phyloP scores from a whole-genome alignment of 371 early-diverging fungal genomes.

The Coemansia sp. region DNA sequence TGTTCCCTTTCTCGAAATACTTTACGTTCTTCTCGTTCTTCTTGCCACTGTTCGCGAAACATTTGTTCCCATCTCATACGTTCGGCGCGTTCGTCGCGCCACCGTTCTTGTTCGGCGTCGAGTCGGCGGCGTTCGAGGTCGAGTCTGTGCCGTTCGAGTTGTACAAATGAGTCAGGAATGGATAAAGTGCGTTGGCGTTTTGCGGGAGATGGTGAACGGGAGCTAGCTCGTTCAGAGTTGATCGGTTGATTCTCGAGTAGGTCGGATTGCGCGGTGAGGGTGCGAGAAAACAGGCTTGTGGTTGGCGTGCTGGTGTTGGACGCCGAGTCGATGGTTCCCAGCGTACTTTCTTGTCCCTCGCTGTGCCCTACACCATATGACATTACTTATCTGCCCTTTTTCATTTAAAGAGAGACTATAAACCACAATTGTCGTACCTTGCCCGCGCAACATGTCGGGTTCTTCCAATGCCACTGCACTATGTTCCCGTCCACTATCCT shows the following conservation, averaged over 20 bases:
- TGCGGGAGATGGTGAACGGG: not conserved
- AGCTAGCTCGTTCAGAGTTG: no score
- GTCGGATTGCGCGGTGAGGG: not conserved
- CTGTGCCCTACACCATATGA: no score
- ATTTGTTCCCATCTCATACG: constrained; percentile 33
- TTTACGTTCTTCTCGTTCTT: constrained; percentile 31
- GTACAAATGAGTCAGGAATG: constrained; percentile 22
- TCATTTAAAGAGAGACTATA: not conserved
- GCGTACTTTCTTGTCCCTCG: not conserved
- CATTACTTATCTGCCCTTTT: not conserved
- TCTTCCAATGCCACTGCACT: not conserved
- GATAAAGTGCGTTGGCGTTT: not conserved
- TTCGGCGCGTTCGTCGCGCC: constrained; percentile 34
- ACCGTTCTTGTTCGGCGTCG: constrained; percentile 27
- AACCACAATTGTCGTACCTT: not conserved
- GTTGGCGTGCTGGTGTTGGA: not conserved
- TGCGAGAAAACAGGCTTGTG: not conserved
- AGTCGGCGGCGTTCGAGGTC: constrained; percentile 25
- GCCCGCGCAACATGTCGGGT: no score
- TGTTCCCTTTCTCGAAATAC: constrained; percentile 26
- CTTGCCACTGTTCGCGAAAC: constrained; percentile 36
- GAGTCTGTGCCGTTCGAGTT: constrained; percentile 17
- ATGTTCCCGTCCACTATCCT: not conserved
- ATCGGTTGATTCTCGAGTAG: not conserved
- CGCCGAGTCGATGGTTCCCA: not conserved